Conservation (phyloP, 176 grass and related monocot genomes). For the Carex scoparia region DNA sequence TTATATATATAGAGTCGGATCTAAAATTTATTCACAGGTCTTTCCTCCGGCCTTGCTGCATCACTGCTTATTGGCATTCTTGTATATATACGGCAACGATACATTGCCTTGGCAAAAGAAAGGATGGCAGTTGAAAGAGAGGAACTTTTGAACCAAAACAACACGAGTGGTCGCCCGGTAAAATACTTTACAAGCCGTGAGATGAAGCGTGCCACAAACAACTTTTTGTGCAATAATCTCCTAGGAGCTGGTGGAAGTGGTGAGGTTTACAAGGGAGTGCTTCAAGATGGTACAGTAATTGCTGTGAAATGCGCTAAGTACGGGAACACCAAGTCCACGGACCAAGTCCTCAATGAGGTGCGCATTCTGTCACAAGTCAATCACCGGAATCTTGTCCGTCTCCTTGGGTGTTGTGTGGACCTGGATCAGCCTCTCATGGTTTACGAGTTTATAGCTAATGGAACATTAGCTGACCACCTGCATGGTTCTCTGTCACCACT, state of each 20-base stretch:
- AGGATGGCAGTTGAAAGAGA: no score
- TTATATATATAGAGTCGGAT: no score
- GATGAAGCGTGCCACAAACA: constrained; percentile 40
- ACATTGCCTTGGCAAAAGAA: no score
- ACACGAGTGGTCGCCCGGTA: no score
- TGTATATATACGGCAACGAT: no score
- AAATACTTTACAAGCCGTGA: not conserved
- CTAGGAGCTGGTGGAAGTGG: constrained; percentile 43
- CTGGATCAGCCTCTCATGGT: constrained; percentile 37
- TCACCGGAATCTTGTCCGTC: constrained; percentile 38
- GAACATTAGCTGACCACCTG: constrained; percentile 41
- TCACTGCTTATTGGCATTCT: no score
- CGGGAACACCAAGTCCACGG: constrained; percentile 25
- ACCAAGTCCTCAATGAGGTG: constrained; percentile 55
- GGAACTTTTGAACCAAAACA: no score
- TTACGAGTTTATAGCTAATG: constrained; percentile 45
- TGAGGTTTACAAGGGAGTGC: constrained; percentile 42
- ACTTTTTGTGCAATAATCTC: constrained; percentile 23
- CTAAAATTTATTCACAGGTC: no score
- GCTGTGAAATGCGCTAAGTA: not conserved
- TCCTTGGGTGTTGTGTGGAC: constrained; percentile 46
- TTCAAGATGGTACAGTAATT: not conserved
- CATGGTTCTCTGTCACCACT: constrained; percentile 14
- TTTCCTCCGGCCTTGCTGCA: no score
- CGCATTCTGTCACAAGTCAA: constrained; percentile 53